Evolutionary conservation across 805 yeast species (phyloP), one percentile per base, ranked within the genome.

Genomic region (Schwanniomyces yamadae): DNA sequence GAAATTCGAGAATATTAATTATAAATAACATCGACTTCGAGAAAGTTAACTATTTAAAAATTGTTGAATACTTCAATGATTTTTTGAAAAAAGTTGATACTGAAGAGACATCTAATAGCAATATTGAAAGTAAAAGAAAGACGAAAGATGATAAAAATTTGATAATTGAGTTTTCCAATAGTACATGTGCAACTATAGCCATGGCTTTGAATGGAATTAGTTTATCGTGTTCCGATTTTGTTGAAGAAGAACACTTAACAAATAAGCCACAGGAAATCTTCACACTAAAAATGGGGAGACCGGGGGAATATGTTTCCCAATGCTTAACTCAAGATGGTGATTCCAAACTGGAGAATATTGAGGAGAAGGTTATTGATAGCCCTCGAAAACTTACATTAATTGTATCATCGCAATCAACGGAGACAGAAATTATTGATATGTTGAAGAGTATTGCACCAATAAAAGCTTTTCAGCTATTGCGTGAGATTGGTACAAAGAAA

Each of bases 161-260:
- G 28, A 59, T 80, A 2, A 49, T 84, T 7, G 80, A 76, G 42
- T 71, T 84, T 35, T 61, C 70, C 8, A 71, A 69, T 23, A 59
- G 73, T 28, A 58, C 63, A 14, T 63, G 75, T 32, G 82, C 91
- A 0, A 82, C 91, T 0, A 54, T 76, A 0, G 63, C 75, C 0
- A 56, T 68, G 15, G 66, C 78, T 2, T 54, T 82, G 18, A 59
- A 66, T 36, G 63, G 65, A 1, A 58, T 55, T 8, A 39, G 46
- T 5, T 37, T 57, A 16, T 61, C 57, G 24, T 62, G 39, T 42
- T 54, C 37, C 48, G 53, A 37, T 26, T 64, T 41, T 54, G 62
- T 36, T 19, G 54, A 54, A 28, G 55, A 49, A n/a, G 33, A 36
- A 4, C 47, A 39, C 12, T 29, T 32, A 12, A 28, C 17, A 4